Evolutionary conservation across 1,139 yeast genomes (phyloP), one percentile per base, ranked within the genome.

Genomic region (Taphrina betulina): DNA sequence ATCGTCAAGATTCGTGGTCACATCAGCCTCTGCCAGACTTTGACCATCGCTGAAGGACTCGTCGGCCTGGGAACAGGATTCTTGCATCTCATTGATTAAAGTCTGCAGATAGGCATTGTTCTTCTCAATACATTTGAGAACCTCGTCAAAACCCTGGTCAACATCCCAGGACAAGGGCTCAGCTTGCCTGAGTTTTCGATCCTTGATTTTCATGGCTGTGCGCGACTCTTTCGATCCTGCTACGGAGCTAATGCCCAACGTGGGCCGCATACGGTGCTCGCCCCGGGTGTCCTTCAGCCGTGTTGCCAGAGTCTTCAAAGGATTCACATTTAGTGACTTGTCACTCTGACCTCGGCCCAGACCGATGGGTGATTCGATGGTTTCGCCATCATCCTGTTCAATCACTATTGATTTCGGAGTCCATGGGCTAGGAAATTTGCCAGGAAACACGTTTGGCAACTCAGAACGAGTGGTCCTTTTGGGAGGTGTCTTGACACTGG

Each of bases 381-480:
- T n/a, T 7, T 26, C 12, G 31, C 31, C 31, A 26, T 26, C 31
- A 7, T 2, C 36, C 12, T 35, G 24, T 23, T 36, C 44, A 3
- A 5, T 10, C n/a, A 12, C 44, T 22, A 19, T 20, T 3, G 20
- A 14, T 23, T 17, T 50, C n/a, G 54, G 46, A 3, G 46, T 50
- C 40, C 43, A 50, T 2, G 54, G 54, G 23, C 54, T 50, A 2
- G 54, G 54, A 24, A 50, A 50, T n/a, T 41, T 40, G 35, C 54
- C 54, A 2, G 54, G 41, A 40, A 50, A 40, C 2, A 33, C 29
- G 22, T 38, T 41, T 12, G 54, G 54, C 17, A 50, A 28, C 7
- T 41, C 54, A 2, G 54, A 38, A 8, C 33, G 17, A 14, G 35
- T 8, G 19, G 26, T 28, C 3, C 38, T 16, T 17, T 26, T 23